Base-by-base conservation (phyloP, 495 filamentous ascomycete species). In the Melanomma pulvis-pyrius region DNA sequence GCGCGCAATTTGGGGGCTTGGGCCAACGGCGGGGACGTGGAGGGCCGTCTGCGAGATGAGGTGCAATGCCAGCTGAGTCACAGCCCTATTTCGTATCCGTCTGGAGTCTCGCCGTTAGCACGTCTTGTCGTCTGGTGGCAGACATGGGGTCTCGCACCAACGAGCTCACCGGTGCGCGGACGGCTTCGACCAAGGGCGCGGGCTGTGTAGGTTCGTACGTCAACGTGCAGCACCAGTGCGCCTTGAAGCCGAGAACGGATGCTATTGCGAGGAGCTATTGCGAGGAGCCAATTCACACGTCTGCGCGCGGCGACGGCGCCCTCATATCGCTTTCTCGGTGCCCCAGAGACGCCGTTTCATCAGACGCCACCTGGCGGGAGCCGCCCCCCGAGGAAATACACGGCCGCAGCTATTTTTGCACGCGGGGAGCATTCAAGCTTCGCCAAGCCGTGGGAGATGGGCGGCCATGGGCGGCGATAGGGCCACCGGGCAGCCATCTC, bases 1-100 rank as follows among this genome's bases (percentile, higher is more conserved):
- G 68, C 68, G 62, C 57, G 68, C 44, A 49, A 48, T 67, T 67
- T 63, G 59, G 60, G 67, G 60, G 60, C 61, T 63, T 58, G 64
- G 61, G 60, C 67, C 48, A 26, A 50, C 39, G 39, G 39, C 26
- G 30, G 54, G 52, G 28, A 65, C 59, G 60, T 63, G 65, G 57
- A 67, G 63, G 47, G 21, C n/a, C 49, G 1, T 39, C 52, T 22
- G 22, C 44, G 29, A 25, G 55, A n/a, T 29, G 49, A 69, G 32
- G 47, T 24, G 28, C 49, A 9, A 57, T 65, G 3, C 48, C 22
- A 65, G 67, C 67, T 69, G 67, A 69, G 60, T 69, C 67, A 65
- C 60, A 64, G 67, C 55, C 67, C 26, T 60, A 41, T 21, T 44
- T 49, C 63, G 63, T 67, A 47, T 61, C 55, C n/a, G n/a, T n/a